These are phyloP conservation scores for Aspergillus sp. DNA, from an alignment of 2,329 filamentous ascomycete species.

Conservation along the genomic window DNA sequence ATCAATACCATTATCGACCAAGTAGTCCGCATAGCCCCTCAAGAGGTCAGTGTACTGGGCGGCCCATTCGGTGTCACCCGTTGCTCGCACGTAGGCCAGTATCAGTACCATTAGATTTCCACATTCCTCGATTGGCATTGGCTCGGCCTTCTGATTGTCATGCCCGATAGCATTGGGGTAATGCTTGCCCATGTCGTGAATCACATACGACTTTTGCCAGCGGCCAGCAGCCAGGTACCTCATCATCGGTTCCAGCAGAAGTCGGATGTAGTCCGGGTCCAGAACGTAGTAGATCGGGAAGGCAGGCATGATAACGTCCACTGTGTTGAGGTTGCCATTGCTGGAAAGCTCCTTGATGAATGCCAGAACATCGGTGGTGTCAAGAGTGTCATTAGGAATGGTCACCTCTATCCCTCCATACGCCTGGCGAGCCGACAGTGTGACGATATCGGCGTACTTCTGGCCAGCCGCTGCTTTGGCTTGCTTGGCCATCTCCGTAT, in stretches of 20 bases:
- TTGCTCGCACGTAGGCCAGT: constrained; percentile 41
- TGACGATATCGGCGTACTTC: constrained; percentile 47
- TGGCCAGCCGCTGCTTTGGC: constrained; percentile 35
- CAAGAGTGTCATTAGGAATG: constrained; percentile 37
- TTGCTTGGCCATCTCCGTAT: constrained; percentile 31
- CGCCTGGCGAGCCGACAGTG: constrained; percentile 44
- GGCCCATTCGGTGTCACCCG: constrained; percentile 42
- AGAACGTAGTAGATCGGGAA: constrained; percentile 48
- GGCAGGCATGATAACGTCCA: constrained; percentile 47
- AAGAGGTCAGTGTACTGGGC: constrained; percentile 38
- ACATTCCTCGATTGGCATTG: constrained; percentile 47
- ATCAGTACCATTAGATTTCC: constrained; percentile 44
- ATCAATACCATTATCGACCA: constrained; percentile 43
- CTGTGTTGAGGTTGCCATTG: constrained; percentile 47
- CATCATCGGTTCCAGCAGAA: constrained; percentile 49
- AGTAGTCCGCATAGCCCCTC: constrained; percentile 44
- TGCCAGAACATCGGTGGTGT: constrained; percentile 34
- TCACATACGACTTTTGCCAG: constrained; percentile 41
- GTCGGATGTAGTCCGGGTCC: constrained; percentile 45
- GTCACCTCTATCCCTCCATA: constrained; percentile 46
- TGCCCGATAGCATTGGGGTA: constrained; percentile 48
- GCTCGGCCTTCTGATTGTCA: constrained; percentile 40
- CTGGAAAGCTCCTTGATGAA: constrained; percentile 50
- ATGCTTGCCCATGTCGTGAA: constrained; percentile 45
- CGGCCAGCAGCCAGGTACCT: constrained; percentile 43